phyloP scores from a whole-genome alignment of 768 basidiomycete genomes.

The Dendrothele bispora region DNA sequence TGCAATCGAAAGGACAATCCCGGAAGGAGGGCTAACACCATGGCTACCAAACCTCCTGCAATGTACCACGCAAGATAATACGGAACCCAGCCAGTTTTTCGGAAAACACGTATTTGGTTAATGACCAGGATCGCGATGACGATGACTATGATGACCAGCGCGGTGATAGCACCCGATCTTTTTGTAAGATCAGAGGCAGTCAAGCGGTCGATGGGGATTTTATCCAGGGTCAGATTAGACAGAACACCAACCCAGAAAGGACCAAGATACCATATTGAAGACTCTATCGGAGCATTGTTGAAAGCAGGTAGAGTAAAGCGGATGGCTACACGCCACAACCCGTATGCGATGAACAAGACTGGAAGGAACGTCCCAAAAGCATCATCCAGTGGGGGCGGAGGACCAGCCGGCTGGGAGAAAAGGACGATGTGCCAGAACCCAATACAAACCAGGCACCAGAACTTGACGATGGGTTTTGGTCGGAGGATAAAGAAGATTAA shows the following conservation, averaged over 20 bases:
- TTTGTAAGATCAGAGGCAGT: constrained; percentile 64
- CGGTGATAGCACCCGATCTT: constrained; percentile 65
- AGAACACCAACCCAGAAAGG: constrained; percentile 81
- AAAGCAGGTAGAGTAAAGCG: constrained; percentile 76
- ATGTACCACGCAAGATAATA: constrained; percentile 77
- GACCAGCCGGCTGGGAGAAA: constrained; percentile 70
- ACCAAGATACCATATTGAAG: constrained; percentile 69
- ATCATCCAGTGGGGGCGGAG: constrained; percentile 67
- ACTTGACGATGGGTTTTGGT: constrained; percentile 65
- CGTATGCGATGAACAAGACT: constrained; percentile 73
- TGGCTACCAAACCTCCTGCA: constrained; percentile 59
- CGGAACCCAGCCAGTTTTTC: constrained; percentile 82
- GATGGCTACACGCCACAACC: constrained; percentile 75
- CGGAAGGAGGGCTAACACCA: constrained; percentile 70
- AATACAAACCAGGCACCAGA: constrained; percentile 78
- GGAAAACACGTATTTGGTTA: constrained; percentile 81
- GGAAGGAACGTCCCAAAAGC: constrained; percentile 81
- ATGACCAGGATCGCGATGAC: constrained; percentile 57
- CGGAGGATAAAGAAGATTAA: constrained; percentile 72
- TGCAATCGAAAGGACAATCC: constrained; percentile 71
- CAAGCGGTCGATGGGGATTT: constrained; percentile 78
- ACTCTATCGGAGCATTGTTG: constrained; percentile 65
- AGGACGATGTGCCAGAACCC: constrained; percentile 85
- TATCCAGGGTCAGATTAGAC: constrained; percentile 67
- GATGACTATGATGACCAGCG: constrained; percentile 67